Evolutionary conservation across 129 eudicot genomes (phyloP).

Genomic region (Gnaphalium uliginosum): DNA sequence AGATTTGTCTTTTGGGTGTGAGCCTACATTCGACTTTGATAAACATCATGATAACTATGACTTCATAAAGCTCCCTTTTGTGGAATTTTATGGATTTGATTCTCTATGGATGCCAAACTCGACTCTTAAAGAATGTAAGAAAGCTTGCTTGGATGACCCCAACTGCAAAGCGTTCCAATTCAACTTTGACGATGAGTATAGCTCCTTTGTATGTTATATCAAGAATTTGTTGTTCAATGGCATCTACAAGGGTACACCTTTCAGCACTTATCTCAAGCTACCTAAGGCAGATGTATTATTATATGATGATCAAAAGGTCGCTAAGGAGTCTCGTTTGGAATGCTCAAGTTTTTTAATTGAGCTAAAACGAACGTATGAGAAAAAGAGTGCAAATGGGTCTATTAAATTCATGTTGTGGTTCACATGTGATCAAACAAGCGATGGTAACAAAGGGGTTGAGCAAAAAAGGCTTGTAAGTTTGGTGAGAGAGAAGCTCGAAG

Average conservation of each 20-base stretch:
- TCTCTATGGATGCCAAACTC: no score
- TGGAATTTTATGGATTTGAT: no score
- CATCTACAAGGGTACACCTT: neutral
- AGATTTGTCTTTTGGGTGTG: neutral
- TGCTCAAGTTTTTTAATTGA: neutral
- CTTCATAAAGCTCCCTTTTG: no score
- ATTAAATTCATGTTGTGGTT: neutral
- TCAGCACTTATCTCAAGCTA: neutral
- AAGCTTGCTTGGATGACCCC: no score
- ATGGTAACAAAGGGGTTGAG: neutral
- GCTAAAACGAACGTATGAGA: neutral
- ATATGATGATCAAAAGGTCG: neutral
- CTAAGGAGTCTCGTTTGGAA: neutral
- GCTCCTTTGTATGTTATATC: neutral
- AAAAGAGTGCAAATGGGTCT: conserved; percentile 3
- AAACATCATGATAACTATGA: no score
- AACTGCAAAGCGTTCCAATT: no score
- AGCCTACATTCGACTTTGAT: no score
- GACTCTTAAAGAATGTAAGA: no score
- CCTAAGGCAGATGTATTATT: neutral
- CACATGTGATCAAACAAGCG: neutral
- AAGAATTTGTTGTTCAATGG: conserved; percentile 1
- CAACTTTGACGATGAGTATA: no score
- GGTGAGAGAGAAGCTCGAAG: neutral
- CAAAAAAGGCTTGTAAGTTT: neutral